A percentile compares a stretch with the other conserved stretches of the same genome.
Evolutionary conservation across 1,284 basidiomycete genomes (phyloP).

Genomic region (Cryptococcus floricola): DNA sequence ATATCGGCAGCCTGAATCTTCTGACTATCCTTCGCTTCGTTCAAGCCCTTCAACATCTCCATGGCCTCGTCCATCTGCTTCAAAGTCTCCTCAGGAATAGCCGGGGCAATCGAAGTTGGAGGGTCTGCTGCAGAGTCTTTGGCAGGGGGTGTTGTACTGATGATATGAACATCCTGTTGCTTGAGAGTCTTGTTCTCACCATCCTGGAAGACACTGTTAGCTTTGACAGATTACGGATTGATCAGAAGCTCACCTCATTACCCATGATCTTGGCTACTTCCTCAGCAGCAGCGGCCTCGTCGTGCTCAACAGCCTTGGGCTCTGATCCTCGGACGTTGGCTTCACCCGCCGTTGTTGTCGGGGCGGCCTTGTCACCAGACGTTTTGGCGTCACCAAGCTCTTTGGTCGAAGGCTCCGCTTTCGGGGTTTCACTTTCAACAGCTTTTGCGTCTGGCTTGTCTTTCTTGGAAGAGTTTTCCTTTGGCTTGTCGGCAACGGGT

Average conservation of each 20-base stretch:
- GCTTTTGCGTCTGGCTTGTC: too few relatives aligned
- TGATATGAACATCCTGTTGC: constrained; percentile 26
- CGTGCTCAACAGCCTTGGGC: constrained; percentile 22
- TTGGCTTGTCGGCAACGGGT: neutral
- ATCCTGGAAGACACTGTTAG: constrained; percentile 6
- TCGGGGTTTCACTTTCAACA: too few relatives aligned
- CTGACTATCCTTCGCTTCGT: constrained; percentile 33
- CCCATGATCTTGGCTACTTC: constrained; percentile 41
- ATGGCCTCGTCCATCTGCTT: constrained; percentile 37
- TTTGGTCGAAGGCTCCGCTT: neutral
- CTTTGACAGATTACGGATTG: neutral
- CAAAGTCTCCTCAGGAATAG: constrained; percentile 13
- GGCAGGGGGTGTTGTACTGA: neutral
- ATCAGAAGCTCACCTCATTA: constrained; percentile 22
- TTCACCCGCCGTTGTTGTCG: neutral
- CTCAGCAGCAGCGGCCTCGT: constrained; percentile 28
- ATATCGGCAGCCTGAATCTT: constrained; percentile 46
- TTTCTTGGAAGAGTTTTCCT: neutral
- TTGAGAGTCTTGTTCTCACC: constrained; percentile 23
- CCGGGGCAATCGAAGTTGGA: too few relatives aligned
- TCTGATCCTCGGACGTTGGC: neutral
- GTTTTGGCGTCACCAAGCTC: neutral
- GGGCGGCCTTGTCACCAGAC: neutral
- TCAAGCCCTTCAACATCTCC: constrained; percentile 34
- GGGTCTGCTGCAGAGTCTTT: neutral